phyloP scores from a whole-genome alignment of 176 grass and related monocot genomes.

The Puya raimondii region DNA sequence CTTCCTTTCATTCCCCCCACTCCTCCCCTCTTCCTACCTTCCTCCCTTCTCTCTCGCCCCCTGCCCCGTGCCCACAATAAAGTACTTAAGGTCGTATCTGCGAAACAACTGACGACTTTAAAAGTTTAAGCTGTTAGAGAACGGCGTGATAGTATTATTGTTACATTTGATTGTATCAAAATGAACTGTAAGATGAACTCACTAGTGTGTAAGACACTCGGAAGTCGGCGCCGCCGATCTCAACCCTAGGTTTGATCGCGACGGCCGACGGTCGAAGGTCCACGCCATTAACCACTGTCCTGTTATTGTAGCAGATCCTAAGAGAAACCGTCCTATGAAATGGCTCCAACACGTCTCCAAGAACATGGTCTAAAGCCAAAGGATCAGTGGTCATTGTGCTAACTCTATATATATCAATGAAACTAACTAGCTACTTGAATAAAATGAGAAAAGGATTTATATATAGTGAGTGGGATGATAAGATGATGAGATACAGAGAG shows the following conservation, averaged over 20 bases:
- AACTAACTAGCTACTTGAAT: too few species aligned
- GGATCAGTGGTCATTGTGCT: slow-evolving; percentile 53
- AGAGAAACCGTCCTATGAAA: slow-evolving; percentile 38
- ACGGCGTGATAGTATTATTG: background rate
- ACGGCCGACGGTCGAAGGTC: slow-evolving; percentile 43
- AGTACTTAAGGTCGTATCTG: too few species aligned
- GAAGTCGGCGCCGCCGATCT: slow-evolving; percentile 51
- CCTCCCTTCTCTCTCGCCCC: too few species aligned
- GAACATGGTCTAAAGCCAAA: slow-evolving; percentile 36
- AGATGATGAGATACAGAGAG: too few species aligned
- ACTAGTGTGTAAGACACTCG: slow-evolving; percentile 57
- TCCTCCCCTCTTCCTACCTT: too few species aligned
- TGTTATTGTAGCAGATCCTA: slow-evolving; percentile 34
- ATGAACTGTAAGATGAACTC: slow-evolving; percentile 3
- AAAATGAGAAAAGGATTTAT: too few species aligned
- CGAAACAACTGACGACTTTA: too few species aligned
- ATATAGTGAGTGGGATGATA: too few species aligned
- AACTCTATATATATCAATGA: background rate
- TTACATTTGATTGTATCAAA: background rate
- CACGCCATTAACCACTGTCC: slow-evolving; percentile 38
- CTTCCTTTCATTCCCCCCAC: too few species aligned
- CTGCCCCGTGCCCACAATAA: too few species aligned
- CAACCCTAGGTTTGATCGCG: slow-evolving; percentile 26
- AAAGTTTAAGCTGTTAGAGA: too few species aligned
- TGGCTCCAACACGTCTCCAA: slow-evolving; percentile 74